Base-by-base conservation (phyloP, 2,329 filamentous ascomycete genomes). In the Fusarium decemcellulare region DNA sequence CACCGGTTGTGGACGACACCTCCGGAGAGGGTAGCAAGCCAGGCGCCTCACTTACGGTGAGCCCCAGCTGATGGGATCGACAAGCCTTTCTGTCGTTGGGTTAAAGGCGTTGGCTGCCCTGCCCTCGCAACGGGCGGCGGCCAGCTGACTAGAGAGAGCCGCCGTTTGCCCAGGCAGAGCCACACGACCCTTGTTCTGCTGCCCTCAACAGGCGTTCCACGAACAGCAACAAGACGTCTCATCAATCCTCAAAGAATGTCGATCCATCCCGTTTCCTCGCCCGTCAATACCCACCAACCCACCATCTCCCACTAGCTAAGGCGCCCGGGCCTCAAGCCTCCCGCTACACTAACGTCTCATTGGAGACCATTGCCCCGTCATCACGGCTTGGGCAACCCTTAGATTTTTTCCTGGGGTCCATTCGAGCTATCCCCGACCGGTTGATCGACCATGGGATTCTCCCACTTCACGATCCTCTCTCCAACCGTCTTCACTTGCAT, bases 291-390 rank as follows among this genome's bases (percentile, higher is more conserved):
- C 61, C 63, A 61, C 59, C 59, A 57, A 23, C 58, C 59, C 68
- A 63, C 55, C 61, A 60, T 50, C 59, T 51, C 48, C 52, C 55
- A 47, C 50, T 48, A 66, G 58, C 61, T 60, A 70, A 70, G 53
- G 61, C 59, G 58, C 57, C 61, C 58, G 59, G 68, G 67, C 57
- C 55, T 66, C 57, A 71, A 74, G 73, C 72, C 70, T 74, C 73
- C 73, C 73, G 73, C 37, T 59, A 62, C 65, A 72, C 73, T 75
- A 75, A 63, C 44, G 47, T 59, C 46, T 59, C 23, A 73, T 72
- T 72, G 72, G 73, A 68, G 62, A 39, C 37, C 51, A 32, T 52
- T 53, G 51, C 47, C 32, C 39, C 36, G 48, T 56, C 46, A 56
- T 61, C 58, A 70, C 65, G 53, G 62, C 68, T 71, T 63, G 55